phyloP scores from a whole-genome alignment of 441 rosid genomes.

The Bruguiera hainesii region DNA sequence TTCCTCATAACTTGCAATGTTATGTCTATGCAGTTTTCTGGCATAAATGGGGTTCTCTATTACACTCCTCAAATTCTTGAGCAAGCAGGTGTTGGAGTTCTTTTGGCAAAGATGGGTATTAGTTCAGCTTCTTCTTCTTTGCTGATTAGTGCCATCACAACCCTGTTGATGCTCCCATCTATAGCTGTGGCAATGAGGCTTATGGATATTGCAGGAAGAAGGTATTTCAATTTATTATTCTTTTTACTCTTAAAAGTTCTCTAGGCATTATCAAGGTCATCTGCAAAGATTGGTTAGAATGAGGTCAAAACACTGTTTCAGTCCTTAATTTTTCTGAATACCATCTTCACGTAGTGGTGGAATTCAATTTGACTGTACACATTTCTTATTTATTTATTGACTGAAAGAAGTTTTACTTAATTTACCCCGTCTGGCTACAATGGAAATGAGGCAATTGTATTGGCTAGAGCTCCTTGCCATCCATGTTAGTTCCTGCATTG shows the following conservation, averaged over 20 bases:
- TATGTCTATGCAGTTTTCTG: slow-evolving; percentile 59
- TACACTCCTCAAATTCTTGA: slow-evolving; percentile 96
- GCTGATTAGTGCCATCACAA: slow-evolving; percentile 75
- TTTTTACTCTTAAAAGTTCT: slow-evolving; percentile 1
- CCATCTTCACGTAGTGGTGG: neutral
- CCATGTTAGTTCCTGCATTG: neutral
- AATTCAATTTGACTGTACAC: neutral
- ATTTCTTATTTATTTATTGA: neutral
- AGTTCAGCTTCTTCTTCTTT: slow-evolving; percentile 69
- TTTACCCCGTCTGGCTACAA: neutral
- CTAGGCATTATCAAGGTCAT: neutral
- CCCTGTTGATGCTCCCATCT: slow-evolving; percentile 88
- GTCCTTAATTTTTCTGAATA: neutral
- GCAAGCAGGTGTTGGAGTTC: slow-evolving; percentile 89
- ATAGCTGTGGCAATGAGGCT: slow-evolving; percentile 96
- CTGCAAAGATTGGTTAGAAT: too few relatives aligned
- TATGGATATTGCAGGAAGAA: slow-evolving; percentile 86
- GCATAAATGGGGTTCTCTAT: slow-evolving; percentile 91
- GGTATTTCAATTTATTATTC: slow-evolving; percentile 36
- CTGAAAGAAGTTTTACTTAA: too few relatives aligned
- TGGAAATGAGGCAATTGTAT: too few relatives aligned
- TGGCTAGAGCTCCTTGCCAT: neutral
- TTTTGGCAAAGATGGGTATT: slow-evolving; percentile 70
- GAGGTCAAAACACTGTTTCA: neutral
- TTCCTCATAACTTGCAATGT: slow-evolving; percentile 1